These are phyloP conservation scores for Penicillium cataractarum DNA, from an alignment of 495 filamentous ascomycete species.

Conservation along the genomic window DNA sequence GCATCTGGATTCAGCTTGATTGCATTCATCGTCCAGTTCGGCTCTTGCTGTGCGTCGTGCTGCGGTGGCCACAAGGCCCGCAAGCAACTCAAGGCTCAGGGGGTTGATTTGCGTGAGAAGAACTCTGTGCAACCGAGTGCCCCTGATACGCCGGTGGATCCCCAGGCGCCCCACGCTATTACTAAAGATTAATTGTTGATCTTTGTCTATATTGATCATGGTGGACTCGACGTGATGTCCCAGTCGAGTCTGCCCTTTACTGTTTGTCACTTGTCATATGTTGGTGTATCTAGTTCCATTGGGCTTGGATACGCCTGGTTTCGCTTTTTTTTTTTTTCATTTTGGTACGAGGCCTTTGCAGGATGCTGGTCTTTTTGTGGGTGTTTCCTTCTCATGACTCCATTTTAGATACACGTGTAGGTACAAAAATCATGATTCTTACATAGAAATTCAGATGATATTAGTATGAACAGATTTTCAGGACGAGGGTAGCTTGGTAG, in stretches of 20 bases:
- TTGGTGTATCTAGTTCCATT: constrained; percentile 1
- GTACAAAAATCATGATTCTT: not conserved
- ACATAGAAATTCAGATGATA: not conserved
- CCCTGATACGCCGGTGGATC: constrained; percentile 4
- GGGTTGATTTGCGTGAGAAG: constrained; percentile 28
- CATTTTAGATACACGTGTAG: not conserved
- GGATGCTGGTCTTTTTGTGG: constrained; percentile 4
- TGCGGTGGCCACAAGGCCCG: constrained; percentile 48
- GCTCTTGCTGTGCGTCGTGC: constrained; percentile 65
- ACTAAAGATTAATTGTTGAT: constrained; percentile 12
- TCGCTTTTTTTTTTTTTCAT: too few relatives aligned
- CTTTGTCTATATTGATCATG: not conserved
- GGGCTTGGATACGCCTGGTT: not conserved
- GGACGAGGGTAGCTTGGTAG: too few relatives aligned
- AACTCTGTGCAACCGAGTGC: not conserved
- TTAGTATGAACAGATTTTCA: too few relatives aligned
- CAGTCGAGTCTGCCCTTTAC: not conserved
- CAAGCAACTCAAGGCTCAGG: constrained; percentile 40
- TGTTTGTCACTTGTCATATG: not conserved
- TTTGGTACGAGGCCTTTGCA: not conserved
- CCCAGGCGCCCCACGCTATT: constrained; percentile 11
- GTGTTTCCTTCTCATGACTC: not conserved
- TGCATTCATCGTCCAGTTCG: constrained; percentile 70
- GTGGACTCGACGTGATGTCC: not conserved
- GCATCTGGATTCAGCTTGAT: constrained; percentile 66